A percentile compares a stretch with the other conserved stretches of the same genome.
Evolutionary conservation across 306 rosid species (phyloP).

Genomic region (Lathyrus aphaca): DNA sequence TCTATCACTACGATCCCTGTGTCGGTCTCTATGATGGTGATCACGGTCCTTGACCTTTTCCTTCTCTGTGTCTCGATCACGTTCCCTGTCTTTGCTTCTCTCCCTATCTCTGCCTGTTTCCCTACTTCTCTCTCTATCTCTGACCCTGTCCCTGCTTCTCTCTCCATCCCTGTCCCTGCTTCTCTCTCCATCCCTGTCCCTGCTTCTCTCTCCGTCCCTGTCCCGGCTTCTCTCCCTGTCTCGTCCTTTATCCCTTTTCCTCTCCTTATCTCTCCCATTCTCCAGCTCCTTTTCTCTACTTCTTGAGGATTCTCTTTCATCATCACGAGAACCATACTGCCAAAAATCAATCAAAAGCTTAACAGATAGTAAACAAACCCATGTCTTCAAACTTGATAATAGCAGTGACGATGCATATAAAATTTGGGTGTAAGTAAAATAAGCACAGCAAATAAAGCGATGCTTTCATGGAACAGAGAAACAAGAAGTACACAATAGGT

Average conservation of each 20-base stretch:
- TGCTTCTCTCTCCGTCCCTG: conserved; percentile 35
- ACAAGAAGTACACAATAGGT: not conserved
- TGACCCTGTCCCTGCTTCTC: conserved; percentile 32
- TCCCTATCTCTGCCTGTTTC: conserved; percentile 54
- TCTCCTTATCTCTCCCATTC: conserved; percentile 63
- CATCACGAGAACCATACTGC: conserved; percentile 82
- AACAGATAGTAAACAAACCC: conserved; percentile 3
- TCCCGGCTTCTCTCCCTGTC: conserved; percentile 46
- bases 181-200: conserved; percentile 18
- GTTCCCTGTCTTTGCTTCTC: conserved; percentile 52
- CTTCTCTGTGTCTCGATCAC: conserved; percentile 61
- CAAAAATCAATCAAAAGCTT: conserved; percentile 25
- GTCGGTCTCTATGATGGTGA: conserved; percentile 67
- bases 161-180: conserved; percentile 46
- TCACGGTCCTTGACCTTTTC: conserved; percentile 61
- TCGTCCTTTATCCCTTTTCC: conserved; percentile 44
- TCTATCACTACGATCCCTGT: conserved; percentile 79
- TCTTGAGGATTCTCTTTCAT: conserved; percentile 84
- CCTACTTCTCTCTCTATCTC: conserved; percentile 41
- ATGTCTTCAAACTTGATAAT: not conserved
- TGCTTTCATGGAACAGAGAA: not conserved
- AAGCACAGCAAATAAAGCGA: not conserved
- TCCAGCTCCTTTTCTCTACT: conserved; percentile 89
- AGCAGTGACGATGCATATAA: conserved; percentile 1
- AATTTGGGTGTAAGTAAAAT: not conserved